phyloP scores from a whole-genome alignment of 768 basidiomycete genomes.

The Cubamyces sp. region DNA sequence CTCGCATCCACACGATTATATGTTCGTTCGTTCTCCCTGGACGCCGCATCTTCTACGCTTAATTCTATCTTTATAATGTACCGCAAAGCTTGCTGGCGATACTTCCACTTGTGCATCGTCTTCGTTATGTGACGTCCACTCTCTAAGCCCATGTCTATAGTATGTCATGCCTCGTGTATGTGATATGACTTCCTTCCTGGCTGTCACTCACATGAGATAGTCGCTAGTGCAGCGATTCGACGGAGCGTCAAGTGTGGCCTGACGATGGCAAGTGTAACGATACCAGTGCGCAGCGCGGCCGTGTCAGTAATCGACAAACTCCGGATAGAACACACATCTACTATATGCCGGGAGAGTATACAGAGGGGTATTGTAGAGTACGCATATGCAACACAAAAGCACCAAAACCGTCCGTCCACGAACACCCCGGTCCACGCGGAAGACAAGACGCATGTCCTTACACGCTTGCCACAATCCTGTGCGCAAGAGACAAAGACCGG shows the following conservation, averaged over 20 bases:
- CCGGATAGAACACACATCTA: constrained; percentile 21
- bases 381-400: constrained; percentile 23
- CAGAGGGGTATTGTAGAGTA: constrained; percentile 26
- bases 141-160: neutral
- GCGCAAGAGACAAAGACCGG: neutral
- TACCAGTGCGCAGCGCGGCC: neutral
- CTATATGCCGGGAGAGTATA: constrained; percentile 24
- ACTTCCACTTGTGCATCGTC: neutral
- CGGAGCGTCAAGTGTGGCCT: too few relatives aligned
- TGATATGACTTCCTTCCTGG: too few relatives aligned
- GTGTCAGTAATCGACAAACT: too few relatives aligned
- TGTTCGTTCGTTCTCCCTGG: neutral
- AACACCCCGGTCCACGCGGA: neutral
- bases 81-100: constrained; percentile 5
- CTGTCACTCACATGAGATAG: too few relatives aligned
- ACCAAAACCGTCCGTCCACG: constrained; percentile 20
- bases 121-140: neutral
- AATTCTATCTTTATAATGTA: constrained; percentile 23
- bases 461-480: constrained; percentile 30
- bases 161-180: neutral
- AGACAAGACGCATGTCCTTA: constrained; percentile 3
- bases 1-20: neutral
- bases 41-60: constrained; percentile 3
- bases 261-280: too few relatives aligned
- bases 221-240: too few relatives aligned